Base-by-base conservation (phyloP, 176 grass and related monocot species). In the Paspalum vaginatum region DNA sequence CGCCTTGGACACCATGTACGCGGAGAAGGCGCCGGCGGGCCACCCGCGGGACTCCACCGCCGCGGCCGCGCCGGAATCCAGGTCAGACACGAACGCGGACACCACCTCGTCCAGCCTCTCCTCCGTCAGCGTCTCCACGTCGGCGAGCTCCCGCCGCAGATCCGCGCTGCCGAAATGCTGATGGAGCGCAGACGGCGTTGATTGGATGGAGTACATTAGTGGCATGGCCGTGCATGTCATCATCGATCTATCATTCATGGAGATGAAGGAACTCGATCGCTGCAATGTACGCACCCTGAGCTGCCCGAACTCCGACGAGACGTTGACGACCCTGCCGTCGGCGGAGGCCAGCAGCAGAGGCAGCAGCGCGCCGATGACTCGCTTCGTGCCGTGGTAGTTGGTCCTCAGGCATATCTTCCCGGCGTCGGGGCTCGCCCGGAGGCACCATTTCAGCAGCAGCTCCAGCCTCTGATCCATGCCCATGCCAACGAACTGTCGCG, bases 361-460 rank as follows among this genome's bases (percentile, higher is more conserved):
- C 15, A 91, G 11, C 4, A 91, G 25, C 32, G 89, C 82, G 39
- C 62, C 37, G 18, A 75, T 88, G 26, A 74, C 72, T 16, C 53
- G 45, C 70, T 79, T 88, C 6, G 78, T 52, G 39, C 89, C 89
- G 56, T 73, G 70, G 74, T 91, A 91, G 68, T 91, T 91, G 18
- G 73, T 88, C 26, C 66, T 43, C 66, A 91, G 39, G 74, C 85
- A 82, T 25, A 72, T 51, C 64, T 83, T 60, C 4, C 77, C 89
- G 5, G 74, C 52, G 25, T 88, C 47, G 13, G 45, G 39, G 15
- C 74, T 72, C 83, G 86, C 74, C 9, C 51, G 43, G 43, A 69
- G 12, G 44, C 59, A 16, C 50, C 40, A 21, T 25, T 61, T 54
- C 67, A 42, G 9, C 57, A 73, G 1, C 68, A 52, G 50, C 4